Conservation (phyloP, 495 filamentous ascomycete genomes). For the Neurospora sp. region DNA sequence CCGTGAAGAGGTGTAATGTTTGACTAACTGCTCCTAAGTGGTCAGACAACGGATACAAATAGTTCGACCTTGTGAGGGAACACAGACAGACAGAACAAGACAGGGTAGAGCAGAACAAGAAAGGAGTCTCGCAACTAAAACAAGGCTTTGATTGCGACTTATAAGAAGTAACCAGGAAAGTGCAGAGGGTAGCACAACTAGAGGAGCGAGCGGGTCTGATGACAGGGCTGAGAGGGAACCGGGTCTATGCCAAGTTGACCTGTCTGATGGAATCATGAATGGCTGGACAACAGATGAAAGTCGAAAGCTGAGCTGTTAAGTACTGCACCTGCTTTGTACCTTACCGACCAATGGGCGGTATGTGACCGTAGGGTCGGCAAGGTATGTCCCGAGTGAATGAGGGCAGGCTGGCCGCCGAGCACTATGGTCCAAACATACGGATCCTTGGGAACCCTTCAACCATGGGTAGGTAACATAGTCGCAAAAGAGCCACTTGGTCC, state of each 20-base stretch:
- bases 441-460: neutral
- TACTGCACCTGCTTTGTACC: neutral
- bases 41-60: neutral
- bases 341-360: neutral
- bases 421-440: neutral
- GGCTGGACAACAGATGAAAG: neutral
- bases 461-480: neutral
- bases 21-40: neutral
- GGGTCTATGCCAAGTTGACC: neutral
- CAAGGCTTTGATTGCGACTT: neutral
- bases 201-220: neutral
- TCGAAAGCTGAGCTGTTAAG: neutral
- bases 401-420: neutral
- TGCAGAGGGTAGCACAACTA: neutral
- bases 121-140: neutral
- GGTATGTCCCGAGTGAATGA: neutral
- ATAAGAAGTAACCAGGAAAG: neutral
- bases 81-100: neutral
- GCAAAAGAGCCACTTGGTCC: neutral
- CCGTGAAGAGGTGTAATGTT: neutral
- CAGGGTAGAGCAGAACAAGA: neutral
- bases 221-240: neutral
- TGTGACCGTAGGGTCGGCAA: neutral
- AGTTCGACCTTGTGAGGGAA: neutral
- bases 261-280: neutral